A percentile compares a stretch with the other conserved stretches of the same genome.
These are phyloP conservation scores for Termitomyces sp. DNA, from an alignment of 768 basidiomycete genomes.

Conservation along the genomic window DNA sequence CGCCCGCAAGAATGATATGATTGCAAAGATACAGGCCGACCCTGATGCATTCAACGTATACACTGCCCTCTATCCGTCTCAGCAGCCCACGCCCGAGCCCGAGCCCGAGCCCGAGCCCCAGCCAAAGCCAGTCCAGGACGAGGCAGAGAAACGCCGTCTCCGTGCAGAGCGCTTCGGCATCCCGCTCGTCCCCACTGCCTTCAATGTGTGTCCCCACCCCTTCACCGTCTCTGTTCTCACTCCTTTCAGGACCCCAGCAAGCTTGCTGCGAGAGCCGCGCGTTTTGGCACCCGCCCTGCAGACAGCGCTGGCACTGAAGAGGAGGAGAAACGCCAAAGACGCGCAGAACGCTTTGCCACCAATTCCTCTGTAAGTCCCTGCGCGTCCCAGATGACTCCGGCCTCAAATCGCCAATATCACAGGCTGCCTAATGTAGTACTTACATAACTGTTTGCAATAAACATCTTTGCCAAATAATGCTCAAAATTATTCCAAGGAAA, in stretches of 20 bases:
- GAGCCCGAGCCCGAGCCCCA: background rate
- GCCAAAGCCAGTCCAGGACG: conserved; percentile 17
- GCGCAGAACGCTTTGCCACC: conserved; percentile 56
- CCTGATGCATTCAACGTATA: conserved; percentile 40
- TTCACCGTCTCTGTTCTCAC: background rate
- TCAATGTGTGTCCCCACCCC: conserved; percentile 12
- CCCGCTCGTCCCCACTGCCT: conserved; percentile 38
- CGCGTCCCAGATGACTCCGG: background rate
- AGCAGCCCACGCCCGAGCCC: conserved; percentile 11
- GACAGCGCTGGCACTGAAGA: conserved; percentile 54
- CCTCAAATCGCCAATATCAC: background rate
- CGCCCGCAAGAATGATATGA: conserved; percentile 61
- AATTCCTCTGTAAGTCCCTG: background rate
- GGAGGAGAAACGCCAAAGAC: conserved; percentile 47
- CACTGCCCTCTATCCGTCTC: conserved; percentile 21
- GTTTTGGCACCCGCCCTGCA: conserved; percentile 42
- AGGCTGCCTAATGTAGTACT: background rate
- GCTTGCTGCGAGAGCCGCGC: conserved; percentile 45
- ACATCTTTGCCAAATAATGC: conserved; percentile 1
- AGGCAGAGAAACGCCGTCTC: conserved; percentile 50
- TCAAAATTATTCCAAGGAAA: background rate
- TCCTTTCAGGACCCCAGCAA: conserved; percentile 39
- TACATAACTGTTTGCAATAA: conserved; percentile 5
- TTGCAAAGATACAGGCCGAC: conserved; percentile 52
- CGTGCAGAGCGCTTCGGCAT: conserved; percentile 71